Evolutionary conservation across 139 green algal genomes (phyloP).

Genomic region (Closterium sp.): DNA sequence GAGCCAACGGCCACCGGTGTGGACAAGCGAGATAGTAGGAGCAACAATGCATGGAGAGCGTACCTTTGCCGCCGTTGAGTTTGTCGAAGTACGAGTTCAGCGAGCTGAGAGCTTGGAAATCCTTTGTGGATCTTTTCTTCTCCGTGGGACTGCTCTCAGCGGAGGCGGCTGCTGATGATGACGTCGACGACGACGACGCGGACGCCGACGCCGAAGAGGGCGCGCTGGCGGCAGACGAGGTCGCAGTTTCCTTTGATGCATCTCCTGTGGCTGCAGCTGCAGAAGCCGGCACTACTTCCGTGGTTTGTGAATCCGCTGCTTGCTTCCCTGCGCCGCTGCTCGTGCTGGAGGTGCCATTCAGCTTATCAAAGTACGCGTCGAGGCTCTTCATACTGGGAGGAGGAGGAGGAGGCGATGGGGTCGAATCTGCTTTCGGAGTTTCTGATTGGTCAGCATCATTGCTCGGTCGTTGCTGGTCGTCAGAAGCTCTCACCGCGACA

Average conservation of each 20-base stretch:
- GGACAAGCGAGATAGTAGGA: no score
- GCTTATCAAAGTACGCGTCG: background rate
- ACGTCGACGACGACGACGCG: no score
- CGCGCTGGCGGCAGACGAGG: background rate
- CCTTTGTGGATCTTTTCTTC: background rate
- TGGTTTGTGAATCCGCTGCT: background rate
- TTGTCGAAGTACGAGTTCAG: slow-evolving; percentile 23
- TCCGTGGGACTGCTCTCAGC: background rate
- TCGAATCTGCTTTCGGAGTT: background rate
- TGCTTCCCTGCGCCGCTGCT: background rate
- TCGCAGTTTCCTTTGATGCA: background rate
- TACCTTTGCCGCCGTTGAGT: slow-evolving; percentile 10
- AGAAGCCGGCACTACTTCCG: background rate
- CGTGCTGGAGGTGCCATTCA: background rate
- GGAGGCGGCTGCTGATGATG: no score
- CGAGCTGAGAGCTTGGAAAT: background rate
- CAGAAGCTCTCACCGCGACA: background rate
- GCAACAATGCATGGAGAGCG: no score
- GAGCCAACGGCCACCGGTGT: no score
- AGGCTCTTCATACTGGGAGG: background rate
- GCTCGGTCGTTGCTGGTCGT: background rate
- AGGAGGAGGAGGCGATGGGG: background rate
- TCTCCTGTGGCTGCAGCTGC: background rate
- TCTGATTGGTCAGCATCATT: background rate
- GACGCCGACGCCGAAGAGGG: background rate